These are phyloP conservation scores for Amoebophrya sp. DNA, from an alignment of 169 alveolate genomes.

Conservation along the genomic window DNA sequence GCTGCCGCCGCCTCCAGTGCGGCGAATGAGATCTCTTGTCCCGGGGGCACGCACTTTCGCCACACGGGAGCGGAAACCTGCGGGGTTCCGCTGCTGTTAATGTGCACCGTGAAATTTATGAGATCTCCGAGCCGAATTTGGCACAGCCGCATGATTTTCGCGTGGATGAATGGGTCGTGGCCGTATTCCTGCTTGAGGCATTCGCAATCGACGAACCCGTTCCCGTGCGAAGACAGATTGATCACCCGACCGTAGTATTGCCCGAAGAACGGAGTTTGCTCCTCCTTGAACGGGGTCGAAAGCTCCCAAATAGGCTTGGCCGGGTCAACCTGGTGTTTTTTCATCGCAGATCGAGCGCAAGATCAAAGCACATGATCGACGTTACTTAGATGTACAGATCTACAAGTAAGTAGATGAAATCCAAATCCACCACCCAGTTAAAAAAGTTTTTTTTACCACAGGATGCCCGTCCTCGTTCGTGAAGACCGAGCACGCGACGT, in stretches of 20 bases:
- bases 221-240: not conserved
- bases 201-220: not conserved
- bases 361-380: not conserved
- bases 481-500: not conserved
- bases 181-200: not conserved
- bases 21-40: too few relatives aligned
- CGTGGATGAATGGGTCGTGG: not conserved
- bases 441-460: not conserved
- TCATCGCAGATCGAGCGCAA: not conserved
- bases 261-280: not conserved
- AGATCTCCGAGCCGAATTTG: not conserved
- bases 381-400: not conserved
- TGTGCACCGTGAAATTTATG: not conserved
- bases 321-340: not conserved
- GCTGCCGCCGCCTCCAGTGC: too few relatives aligned
- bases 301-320: not conserved
- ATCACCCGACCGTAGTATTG: not conserved
- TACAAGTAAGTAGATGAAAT: not conserved
- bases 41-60: slow-evolving; percentile 7
- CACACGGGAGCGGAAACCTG: not conserved
- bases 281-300: not conserved
- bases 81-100: not conserved
- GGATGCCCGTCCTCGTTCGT: not conserved
- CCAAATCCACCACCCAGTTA: not conserved
- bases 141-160: not conserved